phyloP scores from a whole-genome alignment of 192 early-diverging fungal species.

The Mortierella alpina region DNA sequence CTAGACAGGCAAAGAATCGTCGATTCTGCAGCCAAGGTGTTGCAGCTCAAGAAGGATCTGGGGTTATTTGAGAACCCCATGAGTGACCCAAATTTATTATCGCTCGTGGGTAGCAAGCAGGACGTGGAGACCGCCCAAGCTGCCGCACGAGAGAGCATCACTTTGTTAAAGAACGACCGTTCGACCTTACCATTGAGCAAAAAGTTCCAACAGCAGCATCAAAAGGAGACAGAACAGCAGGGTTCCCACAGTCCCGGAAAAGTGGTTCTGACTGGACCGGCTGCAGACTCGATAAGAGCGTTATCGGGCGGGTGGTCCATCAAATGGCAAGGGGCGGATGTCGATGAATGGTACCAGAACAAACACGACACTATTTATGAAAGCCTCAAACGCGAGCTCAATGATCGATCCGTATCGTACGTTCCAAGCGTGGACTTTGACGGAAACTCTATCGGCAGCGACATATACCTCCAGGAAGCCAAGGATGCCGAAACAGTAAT shows the following conservation, averaged over 20 bases:
- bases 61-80: constrained; percentile 60
- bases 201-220: neutral
- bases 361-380: constrained; percentile 50
- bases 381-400: constrained; percentile 49
- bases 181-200: constrained; percentile 59
- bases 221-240: neutral
- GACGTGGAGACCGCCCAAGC: constrained; percentile 61
- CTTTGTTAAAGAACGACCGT: constrained; percentile 67
- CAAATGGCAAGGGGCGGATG: constrained; percentile 67
- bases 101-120: constrained; percentile 59
- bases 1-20: constrained; percentile 58
- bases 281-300: constrained; percentile 63
- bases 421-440: constrained; percentile 59
- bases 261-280: constrained; percentile 68
- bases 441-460: constrained; percentile 33
- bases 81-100: constrained; percentile 51
- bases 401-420: constrained; percentile 20
- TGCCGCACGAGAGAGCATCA: constrained; percentile 66
- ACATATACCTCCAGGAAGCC: constrained; percentile 27
- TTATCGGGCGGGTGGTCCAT: constrained; percentile 72
- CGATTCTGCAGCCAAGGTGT: constrained; percentile 62
- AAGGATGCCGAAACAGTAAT: constrained; percentile 63
- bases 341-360: constrained; percentile 58
- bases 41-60: constrained; percentile 76
- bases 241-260: constrained; percentile 19